Base-by-base conservation (phyloP, 2,329 filamentous ascomycete species). In the Basipetospora chlamydospora region DNA sequence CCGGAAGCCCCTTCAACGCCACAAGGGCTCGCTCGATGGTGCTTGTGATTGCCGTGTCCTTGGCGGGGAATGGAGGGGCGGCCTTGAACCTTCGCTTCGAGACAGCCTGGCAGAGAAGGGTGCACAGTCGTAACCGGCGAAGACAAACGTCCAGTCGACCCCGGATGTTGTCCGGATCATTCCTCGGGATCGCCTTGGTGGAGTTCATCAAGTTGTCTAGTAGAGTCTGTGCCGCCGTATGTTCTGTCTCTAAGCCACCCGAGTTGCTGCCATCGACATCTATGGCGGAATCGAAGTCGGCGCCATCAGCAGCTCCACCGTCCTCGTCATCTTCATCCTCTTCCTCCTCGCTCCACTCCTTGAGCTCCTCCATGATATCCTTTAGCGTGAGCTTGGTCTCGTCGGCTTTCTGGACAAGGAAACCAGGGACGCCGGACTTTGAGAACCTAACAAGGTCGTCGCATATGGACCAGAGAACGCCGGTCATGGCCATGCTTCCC, bases 281-380 rank as follows among this genome's bases (percentile, higher is more conserved):
- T 22, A 52, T 28, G 10, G 35, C 35, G 7, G 35, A 37, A 16
- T 37, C 35, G 17, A 30, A 37, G 28, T 37, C 35, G 3, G 28
- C 26, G 10, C 18, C 17, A 4, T 10, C 28, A 54, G 13, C 29
- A 15, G 10, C 39, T 7, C 54, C 61, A 39, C 51, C 58, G 35
- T 61, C 58, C n/a, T 61, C 54, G 17, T 59, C 63, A 2, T 74
- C 63, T 23, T 58, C 61, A 17, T 69, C 64, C 0, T 68, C 61
- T 11, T 69, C 67, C 47, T 85, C 80, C 2, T 85, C 80, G 15
- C 78, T 75, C 85, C 87, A 95, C 47, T 88, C 84, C 52, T 85
- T 83, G 44, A 95, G 56, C 58, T 95, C 88, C 43, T 82, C 73
- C 46, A 92, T 71, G 0, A 85, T 80, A 59, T 95, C 88, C 46